Evolutionary conservation across 176 grass and related monocot species (phyloP), one percentile per base, ranked within the genome.

Genomic region (Areca catechu): DNA sequence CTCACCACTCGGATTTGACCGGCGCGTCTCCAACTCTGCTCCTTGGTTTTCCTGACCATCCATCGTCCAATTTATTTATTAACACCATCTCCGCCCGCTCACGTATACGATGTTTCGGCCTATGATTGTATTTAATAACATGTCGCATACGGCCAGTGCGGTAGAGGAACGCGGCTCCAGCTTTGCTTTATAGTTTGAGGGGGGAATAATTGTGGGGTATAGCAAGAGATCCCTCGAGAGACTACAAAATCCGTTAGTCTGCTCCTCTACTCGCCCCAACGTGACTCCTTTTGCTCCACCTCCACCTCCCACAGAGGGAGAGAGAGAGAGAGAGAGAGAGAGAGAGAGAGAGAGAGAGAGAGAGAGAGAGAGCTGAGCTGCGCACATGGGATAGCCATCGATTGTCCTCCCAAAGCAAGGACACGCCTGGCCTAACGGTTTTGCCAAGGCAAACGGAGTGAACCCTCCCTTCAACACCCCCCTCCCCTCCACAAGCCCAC

Each of bases 351-450:
- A 57, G 21, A 27, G 54, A 22, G 21, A 23, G 20, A 16, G 56
- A 24, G 23, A 16, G 22, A 17, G 22, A 16, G 16, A 19, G 53
- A 19, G 37, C 20, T 15, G 19, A 12, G 19, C 17, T n/a, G 61
- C 19, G 18, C 65, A 67, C 65, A 67, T 67, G 65, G 62, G 48
- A 53, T 50, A 67, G 49, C 22, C 64, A 20, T 67, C 64, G 19
- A 19, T 51, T 67, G 65, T 67, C 65, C 21, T 43, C 18, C 54
- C 20, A 67, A 67, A 54, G 50, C 65, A n/a, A 21, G 17, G 27
- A 51, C 64, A 67, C 64, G 64, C 64, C 64, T 64, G 20, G 62
- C 5, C 22, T n/a, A n/a, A 19, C 20, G 20, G 19, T 16, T 6
- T 19, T 19, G n/a, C 51, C n/a, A 17, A 53, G 51, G 19, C n/a